These are phyloP conservation scores for Botryotinia narcissicola DNA, from an alignment of 2,329 filamentous ascomycete genomes.

Conservation along the genomic window DNA sequence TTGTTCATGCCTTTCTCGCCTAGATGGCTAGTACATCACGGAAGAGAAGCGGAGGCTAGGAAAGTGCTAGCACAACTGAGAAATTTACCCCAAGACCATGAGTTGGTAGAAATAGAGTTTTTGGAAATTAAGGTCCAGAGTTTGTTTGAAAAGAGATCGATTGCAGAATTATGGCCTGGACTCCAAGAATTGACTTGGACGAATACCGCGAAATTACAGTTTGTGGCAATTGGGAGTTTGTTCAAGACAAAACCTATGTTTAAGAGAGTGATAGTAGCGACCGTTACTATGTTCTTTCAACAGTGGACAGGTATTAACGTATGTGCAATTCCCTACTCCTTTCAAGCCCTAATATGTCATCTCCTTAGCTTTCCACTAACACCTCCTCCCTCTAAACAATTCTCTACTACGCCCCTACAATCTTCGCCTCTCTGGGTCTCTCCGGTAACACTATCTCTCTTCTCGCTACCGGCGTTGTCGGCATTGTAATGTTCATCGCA, in stretches of 20 bases:
- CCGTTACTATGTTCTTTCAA: constrained; percentile 61
- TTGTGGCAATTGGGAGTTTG: constrained; percentile 62
- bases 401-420: constrained; percentile 47
- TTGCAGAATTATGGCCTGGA: constrained; percentile 66
- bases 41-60: constrained; percentile 65
- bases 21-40: constrained; percentile 70
- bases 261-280: constrained; percentile 62
- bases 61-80: constrained; percentile 63
- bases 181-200: constrained; percentile 56
- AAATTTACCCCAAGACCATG: constrained; percentile 58
- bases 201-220: constrained; percentile 68
- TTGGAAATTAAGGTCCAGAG: constrained; percentile 81
- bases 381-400: not conserved
- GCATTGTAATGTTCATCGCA: constrained; percentile 66
- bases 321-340: not conserved
- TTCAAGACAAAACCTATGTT: constrained; percentile 67
- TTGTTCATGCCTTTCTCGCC: constrained; percentile 78
- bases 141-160: constrained; percentile 70
- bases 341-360: not conserved
- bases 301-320: constrained; percentile 49
- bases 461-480: constrained; percentile 68
- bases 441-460: constrained; percentile 51
- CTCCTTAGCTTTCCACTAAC: not conserved
- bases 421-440: constrained; percentile 48
- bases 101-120: constrained; percentile 71